Conservation (phyloP, 352 stramenopile species). For the Pythium biforme region DNA sequence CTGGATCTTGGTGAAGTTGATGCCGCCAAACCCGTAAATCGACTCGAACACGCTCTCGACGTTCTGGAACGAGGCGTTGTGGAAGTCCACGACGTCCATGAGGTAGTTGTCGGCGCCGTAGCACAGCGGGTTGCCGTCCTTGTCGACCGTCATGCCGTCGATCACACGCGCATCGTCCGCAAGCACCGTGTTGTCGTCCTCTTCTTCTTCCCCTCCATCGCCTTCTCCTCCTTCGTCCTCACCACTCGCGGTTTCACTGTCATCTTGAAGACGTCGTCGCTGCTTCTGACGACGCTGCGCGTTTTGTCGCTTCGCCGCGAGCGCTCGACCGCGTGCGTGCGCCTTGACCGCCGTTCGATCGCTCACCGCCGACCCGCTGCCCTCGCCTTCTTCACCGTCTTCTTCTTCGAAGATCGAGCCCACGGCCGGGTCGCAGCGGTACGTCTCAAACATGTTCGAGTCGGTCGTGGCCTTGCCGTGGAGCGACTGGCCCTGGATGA, state of each 20-base stretch:
- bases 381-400: neutral
- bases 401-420: neutral
- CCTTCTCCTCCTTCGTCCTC: neutral
- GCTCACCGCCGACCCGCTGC: neutral
- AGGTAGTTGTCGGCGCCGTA: slow-evolving; percentile 5
- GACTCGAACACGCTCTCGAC: slow-evolving; percentile 1
- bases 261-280: neutral
- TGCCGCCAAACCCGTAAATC: slow-evolving; percentile 1
- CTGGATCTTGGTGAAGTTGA: neutral
- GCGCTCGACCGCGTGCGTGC: neutral
- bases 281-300: neutral
- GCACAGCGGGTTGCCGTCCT: slow-evolving; percentile 1
- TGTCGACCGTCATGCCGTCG: slow-evolving; percentile 1
- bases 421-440: slow-evolving; percentile 20
- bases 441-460: slow-evolving; percentile 28
- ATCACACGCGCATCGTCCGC: slow-evolving; percentile 4
- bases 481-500: slow-evolving; percentile 14
- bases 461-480: slow-evolving; percentile 9
- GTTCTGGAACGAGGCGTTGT: neutral
- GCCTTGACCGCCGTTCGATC: neutral
- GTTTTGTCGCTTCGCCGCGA: neutral
- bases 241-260: neutral
- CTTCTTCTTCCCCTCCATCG: neutral
- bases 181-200: neutral
- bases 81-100: slow-evolving; percentile 1